Evolutionary conservation across 2,329 filamentous ascomycete genomes (phyloP), one percentile per base, ranked within the genome.

Genomic region (Raffaelea arxii): DNA sequence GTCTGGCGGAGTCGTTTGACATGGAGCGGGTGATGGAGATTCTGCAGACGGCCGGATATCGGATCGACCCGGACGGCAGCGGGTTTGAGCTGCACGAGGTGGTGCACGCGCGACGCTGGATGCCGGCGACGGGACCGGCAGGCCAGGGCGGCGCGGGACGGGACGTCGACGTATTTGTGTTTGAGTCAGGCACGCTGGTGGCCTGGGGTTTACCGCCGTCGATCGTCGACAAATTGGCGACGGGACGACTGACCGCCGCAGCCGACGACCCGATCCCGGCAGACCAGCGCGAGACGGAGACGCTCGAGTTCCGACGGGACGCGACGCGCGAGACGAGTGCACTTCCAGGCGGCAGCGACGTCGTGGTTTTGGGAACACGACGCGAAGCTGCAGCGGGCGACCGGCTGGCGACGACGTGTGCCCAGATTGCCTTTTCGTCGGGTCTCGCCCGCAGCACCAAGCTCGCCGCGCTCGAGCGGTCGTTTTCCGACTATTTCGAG

Each of bases 401-500:
- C 54, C 65, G 61, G 10, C 61, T 75, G 11, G 75, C 77, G 56
- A 77, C 71, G 1, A 86, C 91, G 2, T 74, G 96, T 14, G 89
- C 90, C 55, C 96, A 97, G 62, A 91, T 97, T 51, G 92, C 92
- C 38, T 97, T 97, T 64, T 96, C 91, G 0, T 96, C 89, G 1
- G 91, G 91, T 2, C 76, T 98, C 10, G 91, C 92, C 5, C 78
- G 92, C 46, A 92, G 85, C 57, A 96, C 92, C 6, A 97, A 97
- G 63, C 77, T 98, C 12, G 91, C 89, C 32, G 88, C 95, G 3
- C 76, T 98, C 21, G 92, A 98, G 65, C 84, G 80, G 44, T 77
- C 87, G 32, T 73, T 97, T 16, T 81, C 78, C 36, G 78, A 80
- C 44, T 97, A 97, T 65, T 90, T 97, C 56, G 80, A 89, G 57